Conservation (phyloP, 176 grass and related monocot species). For the Alloteropsis semialata region DNA sequence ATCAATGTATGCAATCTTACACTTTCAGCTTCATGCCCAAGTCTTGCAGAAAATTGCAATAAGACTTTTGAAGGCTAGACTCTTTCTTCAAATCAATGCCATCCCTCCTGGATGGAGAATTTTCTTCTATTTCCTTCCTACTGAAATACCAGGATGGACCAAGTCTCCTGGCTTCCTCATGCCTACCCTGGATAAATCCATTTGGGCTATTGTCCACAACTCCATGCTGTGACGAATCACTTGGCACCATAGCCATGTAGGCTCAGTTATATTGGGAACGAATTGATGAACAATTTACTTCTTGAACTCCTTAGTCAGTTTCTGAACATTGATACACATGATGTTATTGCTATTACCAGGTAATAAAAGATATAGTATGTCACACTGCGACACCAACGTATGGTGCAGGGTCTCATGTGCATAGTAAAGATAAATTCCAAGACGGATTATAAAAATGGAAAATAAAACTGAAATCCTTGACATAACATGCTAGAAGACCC, state of each 20-base stretch:
- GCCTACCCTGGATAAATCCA: conserved; percentile 20
- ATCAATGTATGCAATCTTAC: conserved; percentile 55
- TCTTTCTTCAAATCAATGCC: conserved; percentile 94
- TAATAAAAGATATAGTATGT: not conserved
- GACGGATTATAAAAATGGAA: not conserved
- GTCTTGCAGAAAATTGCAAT: conserved; percentile 87
- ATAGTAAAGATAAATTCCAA: not conserved
- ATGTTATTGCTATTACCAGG: not conserved
- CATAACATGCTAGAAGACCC: not conserved
- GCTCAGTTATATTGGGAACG: conserved; percentile 10
- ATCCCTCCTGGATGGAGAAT: conserved; percentile 80
- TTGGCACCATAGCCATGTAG: conserved; percentile 49
- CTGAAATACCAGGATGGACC: conserved; percentile 88
- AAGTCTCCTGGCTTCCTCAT: conserved; percentile 46
- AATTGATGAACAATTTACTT: conserved; percentile 25
- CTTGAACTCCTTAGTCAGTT: conserved; percentile 1
- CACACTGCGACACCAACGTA: conserved; percentile 5
- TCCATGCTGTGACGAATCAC: conserved; percentile 43
- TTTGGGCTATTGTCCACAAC: conserved; percentile 56
- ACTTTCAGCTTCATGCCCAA: conserved; percentile 97
- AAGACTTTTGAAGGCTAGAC: conserved; percentile 68
- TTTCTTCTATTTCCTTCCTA: conserved; percentile 93
- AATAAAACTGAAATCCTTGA: not conserved
- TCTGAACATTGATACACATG: conserved; percentile 9
- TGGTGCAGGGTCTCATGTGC: not conserved